phyloP scores from a whole-genome alignment of 2,329 filamentous ascomycete species.

The Penicillium griseofulvum region DNA sequence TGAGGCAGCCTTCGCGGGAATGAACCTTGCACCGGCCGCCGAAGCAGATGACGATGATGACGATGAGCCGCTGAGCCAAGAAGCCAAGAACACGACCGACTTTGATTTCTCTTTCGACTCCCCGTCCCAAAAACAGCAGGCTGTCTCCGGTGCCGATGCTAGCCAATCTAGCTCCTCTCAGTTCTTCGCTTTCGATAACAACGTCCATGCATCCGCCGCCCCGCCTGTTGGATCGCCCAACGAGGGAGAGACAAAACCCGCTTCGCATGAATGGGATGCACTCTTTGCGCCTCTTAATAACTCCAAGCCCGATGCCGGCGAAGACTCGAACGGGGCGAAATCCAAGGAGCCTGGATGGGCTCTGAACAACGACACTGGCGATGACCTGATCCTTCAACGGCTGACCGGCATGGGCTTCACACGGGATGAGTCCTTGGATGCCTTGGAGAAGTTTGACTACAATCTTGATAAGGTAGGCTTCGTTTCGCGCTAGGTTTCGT shows the following conservation, averaged over 20 bases:
- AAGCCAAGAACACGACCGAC: slow-evolving; percentile 36
- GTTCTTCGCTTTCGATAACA: slow-evolving; percentile 42
- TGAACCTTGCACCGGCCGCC: slow-evolving; percentile 45
- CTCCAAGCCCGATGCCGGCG: slow-evolving; percentile 21
- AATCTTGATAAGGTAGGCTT: slow-evolving; percentile 85
- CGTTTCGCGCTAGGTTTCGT: neutral
- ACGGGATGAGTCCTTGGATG: slow-evolving; percentile 68
- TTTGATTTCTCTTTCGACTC: slow-evolving; percentile 50
- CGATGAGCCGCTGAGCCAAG: slow-evolving; percentile 48
- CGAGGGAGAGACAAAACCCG: slow-evolving; percentile 39
- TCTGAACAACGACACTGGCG: slow-evolving; percentile 69
- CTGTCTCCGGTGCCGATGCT: slow-evolving; percentile 19
- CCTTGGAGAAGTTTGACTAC: slow-evolving; percentile 93
- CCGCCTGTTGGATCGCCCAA: slow-evolving; percentile 41
- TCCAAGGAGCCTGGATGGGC: slow-evolving; percentile 59
- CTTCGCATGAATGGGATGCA: slow-evolving; percentile 83
- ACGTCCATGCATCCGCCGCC: slow-evolving; percentile 34
- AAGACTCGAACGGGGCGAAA: slow-evolving; percentile 20
- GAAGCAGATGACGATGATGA: slow-evolving; percentile 56
- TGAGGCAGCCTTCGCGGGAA: slow-evolving; percentile 47
- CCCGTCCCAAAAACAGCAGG: slow-evolving; percentile 32
- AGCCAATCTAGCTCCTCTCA: slow-evolving; percentile 30
- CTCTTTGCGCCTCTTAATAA: slow-evolving; percentile 80
- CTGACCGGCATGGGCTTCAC: slow-evolving; percentile 87
- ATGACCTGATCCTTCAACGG: slow-evolving; percentile 88